Percentiles rank a stretch among this genome's conserved stretches.
These are phyloP conservation scores for Hyaloscypha variabilis DNA, from an alignment of 495 filamentous ascomycete genomes.

Conservation along the genomic window DNA sequence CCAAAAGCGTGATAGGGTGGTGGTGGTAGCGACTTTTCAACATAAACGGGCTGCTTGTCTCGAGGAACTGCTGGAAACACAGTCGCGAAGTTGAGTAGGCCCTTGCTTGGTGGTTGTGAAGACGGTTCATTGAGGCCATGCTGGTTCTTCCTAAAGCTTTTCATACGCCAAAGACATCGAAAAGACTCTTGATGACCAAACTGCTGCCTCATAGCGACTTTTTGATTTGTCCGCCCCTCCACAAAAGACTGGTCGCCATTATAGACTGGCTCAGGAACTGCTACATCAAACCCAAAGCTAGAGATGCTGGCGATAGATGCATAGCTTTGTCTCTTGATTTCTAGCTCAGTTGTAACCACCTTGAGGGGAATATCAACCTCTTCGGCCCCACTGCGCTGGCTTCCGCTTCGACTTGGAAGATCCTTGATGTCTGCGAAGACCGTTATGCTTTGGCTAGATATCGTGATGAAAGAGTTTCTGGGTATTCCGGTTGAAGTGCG, in stretches of 20 bases:
- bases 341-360: background rate
- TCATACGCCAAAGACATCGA: background rate
- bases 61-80: background rate
- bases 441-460: background rate
- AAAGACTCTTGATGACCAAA: background rate
- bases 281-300: slow-evolving; percentile 5
- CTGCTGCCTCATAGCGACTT: background rate
- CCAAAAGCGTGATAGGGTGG: background rate
- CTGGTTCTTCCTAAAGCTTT: background rate
- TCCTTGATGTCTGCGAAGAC: background rate
- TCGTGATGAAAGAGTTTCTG: background rate
- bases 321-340: background rate
- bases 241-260: background rate
- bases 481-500: background rate
- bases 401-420: background rate
- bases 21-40: background rate
- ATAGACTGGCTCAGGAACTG: background rate
- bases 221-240: background rate
- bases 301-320: background rate
- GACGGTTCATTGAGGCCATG: background rate
- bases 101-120: background rate
- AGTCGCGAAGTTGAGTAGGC: background rate
- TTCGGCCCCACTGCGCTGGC: background rate
- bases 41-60: background rate
- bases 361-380: background rate